phyloP scores from a whole-genome alignment of 2,329 filamentous ascomycete species.

The Grosmannia serpens region DNA sequence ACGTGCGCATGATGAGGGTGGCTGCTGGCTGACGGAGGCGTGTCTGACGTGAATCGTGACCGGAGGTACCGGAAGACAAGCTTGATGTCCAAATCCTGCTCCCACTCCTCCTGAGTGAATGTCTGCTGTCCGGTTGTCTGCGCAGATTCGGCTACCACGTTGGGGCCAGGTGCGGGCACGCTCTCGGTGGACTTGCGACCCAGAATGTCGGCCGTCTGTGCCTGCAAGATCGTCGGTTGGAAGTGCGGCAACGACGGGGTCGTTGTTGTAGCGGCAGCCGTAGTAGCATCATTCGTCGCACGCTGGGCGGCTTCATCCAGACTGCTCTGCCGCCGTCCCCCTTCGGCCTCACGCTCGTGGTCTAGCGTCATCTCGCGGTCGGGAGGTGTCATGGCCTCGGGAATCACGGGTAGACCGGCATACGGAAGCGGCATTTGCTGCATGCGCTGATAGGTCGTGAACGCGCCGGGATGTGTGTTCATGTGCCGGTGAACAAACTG shows the following conservation, averaged over 20 bases:
- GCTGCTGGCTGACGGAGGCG: conserved; percentile 13
- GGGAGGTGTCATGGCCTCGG: conserved; percentile 31
- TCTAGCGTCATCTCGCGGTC: conserved; percentile 6
- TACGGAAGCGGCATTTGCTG: conserved; percentile 60
- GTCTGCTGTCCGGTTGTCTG: conserved; percentile 9
- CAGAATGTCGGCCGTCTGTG: conserved; percentile 26
- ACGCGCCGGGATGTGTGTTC: conserved; percentile 71
- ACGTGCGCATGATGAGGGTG: background rate
- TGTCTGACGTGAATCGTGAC: conserved; percentile 54
- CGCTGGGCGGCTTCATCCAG: background rate
- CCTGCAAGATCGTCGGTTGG: conserved; percentile 33
- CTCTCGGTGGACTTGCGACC: conserved; percentile 13
- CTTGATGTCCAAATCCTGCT: conserved; percentile 79
- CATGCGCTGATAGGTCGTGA: conserved; percentile 64
- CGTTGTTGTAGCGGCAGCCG: conserved; percentile 9
- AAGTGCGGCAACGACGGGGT: conserved; percentile 32
- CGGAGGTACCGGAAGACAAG: conserved; percentile 84
- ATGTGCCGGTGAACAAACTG: conserved; percentile 71
- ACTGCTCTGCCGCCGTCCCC: conserved; percentile 8
- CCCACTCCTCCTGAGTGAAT: conserved; percentile 76
- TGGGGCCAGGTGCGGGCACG: conserved; percentile 1
- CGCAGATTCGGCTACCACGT: background rate
- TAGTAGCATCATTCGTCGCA: conserved; percentile 5
- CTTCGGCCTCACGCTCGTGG: background rate
- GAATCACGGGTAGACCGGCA: conserved; percentile 60